These are phyloP conservation scores for Schizosaccharomyces cryophilus DNA, from an alignment of 805 yeast species.

Conservation along the genomic window DNA sequence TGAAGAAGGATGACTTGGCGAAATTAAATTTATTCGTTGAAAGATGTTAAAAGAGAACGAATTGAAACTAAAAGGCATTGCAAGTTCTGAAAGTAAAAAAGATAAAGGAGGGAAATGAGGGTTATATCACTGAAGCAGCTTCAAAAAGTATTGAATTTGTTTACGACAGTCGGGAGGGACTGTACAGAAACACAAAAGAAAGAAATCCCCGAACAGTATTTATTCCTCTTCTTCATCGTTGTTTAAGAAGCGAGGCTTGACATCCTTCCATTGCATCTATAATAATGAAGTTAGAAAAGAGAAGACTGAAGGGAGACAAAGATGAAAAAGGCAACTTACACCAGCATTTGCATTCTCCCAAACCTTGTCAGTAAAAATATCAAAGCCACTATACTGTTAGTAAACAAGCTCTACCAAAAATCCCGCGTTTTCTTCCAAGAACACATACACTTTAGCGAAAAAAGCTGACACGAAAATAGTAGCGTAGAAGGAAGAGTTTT, in stretches of 20 bases:
- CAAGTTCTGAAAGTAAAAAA: no score
- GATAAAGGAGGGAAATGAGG: no score
- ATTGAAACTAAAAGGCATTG: no score
- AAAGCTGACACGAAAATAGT: not conserved
- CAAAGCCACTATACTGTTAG: not conserved
- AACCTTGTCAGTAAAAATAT: not conserved
- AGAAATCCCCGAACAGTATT: not conserved
- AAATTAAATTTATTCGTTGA: no score
- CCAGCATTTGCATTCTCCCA: not conserved
- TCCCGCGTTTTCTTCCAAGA: not conserved
- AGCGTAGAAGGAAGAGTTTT: not conserved
- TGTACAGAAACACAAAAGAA: not conserved
- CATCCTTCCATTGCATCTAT: not conserved
- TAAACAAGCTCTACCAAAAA: not conserved
- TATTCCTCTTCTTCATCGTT: not conserved
- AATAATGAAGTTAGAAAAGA: not conserved
- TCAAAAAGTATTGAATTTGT: no score
- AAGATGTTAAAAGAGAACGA: no score
- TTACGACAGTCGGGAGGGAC: no score
- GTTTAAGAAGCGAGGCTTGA: not conserved
- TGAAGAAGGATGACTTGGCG: no score
- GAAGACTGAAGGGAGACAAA: not conserved
- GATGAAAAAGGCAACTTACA: not conserved
- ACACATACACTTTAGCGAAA: not conserved
- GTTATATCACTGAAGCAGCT: no score